These are phyloP conservation scores for Marchantia polymorpha DNA, from an alignment of 225 moss, liverwort and hornwort genomes.

Conservation along the genomic window DNA sequence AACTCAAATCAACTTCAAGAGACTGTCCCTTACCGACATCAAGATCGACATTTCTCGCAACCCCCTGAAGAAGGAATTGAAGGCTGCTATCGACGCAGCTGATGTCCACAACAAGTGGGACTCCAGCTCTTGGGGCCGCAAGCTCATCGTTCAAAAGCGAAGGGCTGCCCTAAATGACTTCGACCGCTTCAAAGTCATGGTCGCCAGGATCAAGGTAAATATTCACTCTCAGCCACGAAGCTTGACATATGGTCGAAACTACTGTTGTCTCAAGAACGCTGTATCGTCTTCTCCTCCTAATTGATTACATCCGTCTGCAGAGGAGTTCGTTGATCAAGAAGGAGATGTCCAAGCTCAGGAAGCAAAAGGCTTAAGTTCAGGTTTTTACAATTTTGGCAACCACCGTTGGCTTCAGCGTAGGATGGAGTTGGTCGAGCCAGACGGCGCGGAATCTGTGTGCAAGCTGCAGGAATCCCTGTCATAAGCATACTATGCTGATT, in stretches of 20 bases:
- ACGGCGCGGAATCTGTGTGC: neutral
- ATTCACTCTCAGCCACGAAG: too few relatives aligned
- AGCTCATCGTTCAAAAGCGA: slow-evolving; percentile 66
- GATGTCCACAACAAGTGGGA: slow-evolving; percentile 70
- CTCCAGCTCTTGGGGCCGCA: slow-evolving; percentile 72
- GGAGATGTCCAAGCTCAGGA: slow-evolving; percentile 69
- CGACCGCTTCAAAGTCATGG: slow-evolving; percentile 87
- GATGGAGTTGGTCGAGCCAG: slow-evolving; percentile 1
- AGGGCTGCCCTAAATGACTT: slow-evolving; percentile 74
- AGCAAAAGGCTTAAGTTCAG: slow-evolving; percentile 53
- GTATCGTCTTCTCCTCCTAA: too few relatives aligned
- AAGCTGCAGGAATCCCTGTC: slow-evolving; percentile 4
- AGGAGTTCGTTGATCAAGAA: slow-evolving; percentile 55
- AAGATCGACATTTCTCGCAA: slow-evolving; percentile 56
- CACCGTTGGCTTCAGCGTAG: neutral
- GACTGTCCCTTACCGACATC: slow-evolving; percentile 72
- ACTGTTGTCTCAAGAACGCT: too few relatives aligned
- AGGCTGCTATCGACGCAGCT: slow-evolving; percentile 57
- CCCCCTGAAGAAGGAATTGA: slow-evolving; percentile 66
- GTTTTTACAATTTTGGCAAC: slow-evolving; percentile 9
- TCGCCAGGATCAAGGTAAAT: slow-evolving; percentile 56
- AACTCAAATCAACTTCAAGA: slow-evolving; percentile 83
- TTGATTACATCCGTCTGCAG: slow-evolving; percentile 18
- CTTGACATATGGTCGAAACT: too few relatives aligned
- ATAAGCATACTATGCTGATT: neutral